Percentiles rank a stretch among this genome's conserved stretches.
Conservation (phyloP, 2,329 filamentous ascomycete species). For the Fusarium sp. region DNA sequence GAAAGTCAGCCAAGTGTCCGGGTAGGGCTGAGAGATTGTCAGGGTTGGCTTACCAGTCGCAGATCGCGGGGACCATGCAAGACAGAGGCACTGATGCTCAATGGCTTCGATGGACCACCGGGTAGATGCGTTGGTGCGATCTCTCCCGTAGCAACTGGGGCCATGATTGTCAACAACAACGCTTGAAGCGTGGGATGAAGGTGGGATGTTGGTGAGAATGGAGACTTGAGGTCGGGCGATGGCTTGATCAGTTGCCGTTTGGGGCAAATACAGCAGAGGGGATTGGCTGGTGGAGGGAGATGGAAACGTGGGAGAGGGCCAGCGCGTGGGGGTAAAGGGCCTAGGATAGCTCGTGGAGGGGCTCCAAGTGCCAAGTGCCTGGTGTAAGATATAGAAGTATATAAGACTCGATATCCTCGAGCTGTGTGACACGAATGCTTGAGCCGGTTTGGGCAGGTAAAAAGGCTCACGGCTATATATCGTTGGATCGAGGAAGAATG, state of each 20-base stretch:
- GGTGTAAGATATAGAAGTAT: slow-evolving; percentile 20
- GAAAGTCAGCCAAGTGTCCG: slow-evolving; percentile 26
- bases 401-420: slow-evolving; percentile 19
- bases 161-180: slow-evolving; percentile 51
- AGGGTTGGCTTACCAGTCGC: slow-evolving; percentile 59
- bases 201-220: slow-evolving; percentile 50
- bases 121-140: slow-evolving; percentile 55
- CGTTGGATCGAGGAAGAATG: slow-evolving; percentile 15
- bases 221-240: slow-evolving; percentile 39
- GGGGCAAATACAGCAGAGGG: slow-evolving; percentile 36
- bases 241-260: slow-evolving; percentile 48
- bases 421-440: slow-evolving; percentile 24
- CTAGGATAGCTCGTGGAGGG: slow-evolving; percentile 39
- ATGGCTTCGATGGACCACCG: slow-evolving; percentile 52
- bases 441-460: slow-evolving; percentile 15
- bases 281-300: slow-evolving; percentile 43
- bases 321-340: slow-evolving; percentile 41
- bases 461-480: slow-evolving; percentile 24
- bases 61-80: slow-evolving; percentile 66
- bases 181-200: slow-evolving; percentile 69
- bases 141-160: slow-evolving; percentile 59
- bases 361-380: slow-evolving; percentile 36
- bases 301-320: slow-evolving; percentile 40
- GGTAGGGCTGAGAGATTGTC: slow-evolving; percentile 34
- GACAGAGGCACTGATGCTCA: slow-evolving; percentile 62